Base-by-base conservation (phyloP, 2,329 filamentous ascomycete genomes). In the Hawksworthiomyces lignivorus region DNA sequence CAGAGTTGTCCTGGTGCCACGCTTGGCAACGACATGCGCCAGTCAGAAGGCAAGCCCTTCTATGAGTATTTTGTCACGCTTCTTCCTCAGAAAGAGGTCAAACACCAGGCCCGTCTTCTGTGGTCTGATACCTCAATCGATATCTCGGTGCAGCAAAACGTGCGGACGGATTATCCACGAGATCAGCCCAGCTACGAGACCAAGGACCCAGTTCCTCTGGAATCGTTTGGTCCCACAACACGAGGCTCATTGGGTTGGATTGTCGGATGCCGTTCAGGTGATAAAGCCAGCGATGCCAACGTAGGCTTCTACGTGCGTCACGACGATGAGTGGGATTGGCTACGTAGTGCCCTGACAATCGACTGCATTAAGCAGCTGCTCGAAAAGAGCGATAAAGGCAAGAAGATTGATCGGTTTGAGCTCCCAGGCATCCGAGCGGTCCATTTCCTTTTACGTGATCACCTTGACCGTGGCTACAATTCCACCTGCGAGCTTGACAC, bases 261-360 rank as follows among this genome's bases (percentile, higher is more conserved):
- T 9, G 58, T 57, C 2, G 54, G 56, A 17, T 58, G 50, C 2
- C 54, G 60, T 3, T 62, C 57, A 5, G 62, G 62, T 0, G 68
- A 70, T 33, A 71, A 70, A 41, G 65, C 59, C 0, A 56, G 60
- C 0, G 62, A 70, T 47, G 58, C 56, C 19, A 70, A 70, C 34
- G 57, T 68, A 4, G 67, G 67, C 1, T 61, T 70, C 46, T 75
- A 67, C 48, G 64, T 68, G 5, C 54, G 62, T 2, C 46, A 61
- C 14, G 52, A 54, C 1, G 63, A 68, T 29, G 66, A 70, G 48
- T 72, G 62, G 46, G 56, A 64, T 4, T 70, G 67, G 67, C 47
- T 70, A 10, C 57, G 63, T 20, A 56, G 55, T 1, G 30, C 69
- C 4, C 53, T 73, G 51, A 69, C 60, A 0, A 51, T 56, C 5